Base-by-base conservation (phyloP, 176 grass and related monocot species). In the Guadua angustifolia region DNA sequence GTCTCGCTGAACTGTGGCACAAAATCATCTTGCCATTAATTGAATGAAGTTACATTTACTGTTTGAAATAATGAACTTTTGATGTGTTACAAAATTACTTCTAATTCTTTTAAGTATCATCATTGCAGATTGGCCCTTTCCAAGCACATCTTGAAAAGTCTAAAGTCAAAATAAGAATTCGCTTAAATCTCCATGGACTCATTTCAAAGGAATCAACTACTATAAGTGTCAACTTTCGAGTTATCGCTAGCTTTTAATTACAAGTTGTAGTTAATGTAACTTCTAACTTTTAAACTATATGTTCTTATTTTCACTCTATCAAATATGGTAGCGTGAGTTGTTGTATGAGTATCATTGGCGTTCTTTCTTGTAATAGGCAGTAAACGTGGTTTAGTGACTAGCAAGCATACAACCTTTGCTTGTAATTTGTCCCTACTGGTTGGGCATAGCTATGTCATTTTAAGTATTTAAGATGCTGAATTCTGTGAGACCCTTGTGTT, bases 181-280 rank as follows among this genome's bases (percentile, higher is more conserved):
- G 89, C 38, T 83, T 99, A 81, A 95, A 95, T 94, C 91, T 99
- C 49, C 96, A 99, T 95, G 93, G 93, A 57, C 84, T 95, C 66
- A 78, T 99, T 90, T 91, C 81, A 76, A 89, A 94, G 17, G 89
- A 99, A 89, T 95, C 91, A 58, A 93, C 89, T 84, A 56, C 79
- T 73, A 93, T 99, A 83, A 95, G 93, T 86, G 56, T 80, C 46
- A 66, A 80, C 18, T 57, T 86, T 56, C 82, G 53, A 82, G 55
- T 81, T 61, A 61, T 56, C 66, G 22, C 12, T 22, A 57, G 13
- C 43, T 81, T 77, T 46, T 77, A 61, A 66, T 69, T 47, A 83
- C 43, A 49, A 71, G 12, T 67, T 78, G n/a, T 33, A 69, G 12
- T 68, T 66, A 13, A 14, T 45, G 6, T 59, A 65, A 49, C 35